phyloP scores from a whole-genome alignment of 2,329 filamentous ascomycete species.

The Balansia obtecta region DNA sequence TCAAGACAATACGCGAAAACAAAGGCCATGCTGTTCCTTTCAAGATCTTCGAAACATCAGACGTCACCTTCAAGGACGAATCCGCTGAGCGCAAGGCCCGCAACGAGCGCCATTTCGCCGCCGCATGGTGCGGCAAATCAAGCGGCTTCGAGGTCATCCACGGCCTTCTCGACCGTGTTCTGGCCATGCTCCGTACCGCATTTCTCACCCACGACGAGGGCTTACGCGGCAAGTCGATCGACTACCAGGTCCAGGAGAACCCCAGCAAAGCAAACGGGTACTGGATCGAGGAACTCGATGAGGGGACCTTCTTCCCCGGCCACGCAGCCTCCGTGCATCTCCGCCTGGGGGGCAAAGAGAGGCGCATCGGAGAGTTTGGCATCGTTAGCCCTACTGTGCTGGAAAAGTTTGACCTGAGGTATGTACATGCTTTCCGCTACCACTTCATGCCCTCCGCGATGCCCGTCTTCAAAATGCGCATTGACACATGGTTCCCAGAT shows the following conservation, averaged over 20 bases:
- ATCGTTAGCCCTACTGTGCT: slow-evolving; percentile 88
- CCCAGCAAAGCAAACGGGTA: slow-evolving; percentile 58
- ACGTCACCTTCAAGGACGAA: slow-evolving; percentile 84
- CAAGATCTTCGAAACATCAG: slow-evolving; percentile 83
- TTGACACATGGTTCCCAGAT: slow-evolving; percentile 31
- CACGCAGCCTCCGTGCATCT: slow-evolving; percentile 79
- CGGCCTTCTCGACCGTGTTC: slow-evolving; percentile 79
- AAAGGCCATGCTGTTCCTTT: slow-evolving; percentile 80
- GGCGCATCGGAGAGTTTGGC: slow-evolving; percentile 78
- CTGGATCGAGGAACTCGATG: slow-evolving; percentile 88
- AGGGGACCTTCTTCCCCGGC: slow-evolving; percentile 83
- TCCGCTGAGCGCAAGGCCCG: slow-evolving; percentile 70
- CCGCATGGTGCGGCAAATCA: slow-evolving; percentile 86
- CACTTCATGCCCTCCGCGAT: neutral
- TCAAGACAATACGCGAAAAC: slow-evolving; percentile 92
- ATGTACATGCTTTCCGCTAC: slow-evolving; percentile 16
- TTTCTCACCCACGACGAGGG: slow-evolving; percentile 71
- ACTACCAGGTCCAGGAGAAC: slow-evolving; percentile 41
- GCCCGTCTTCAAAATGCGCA: neutral
- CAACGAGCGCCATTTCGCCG: slow-evolving; percentile 94
- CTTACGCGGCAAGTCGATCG: slow-evolving; percentile 34
- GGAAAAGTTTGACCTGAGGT: slow-evolving; percentile 85
- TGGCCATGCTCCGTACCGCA: slow-evolving; percentile 78
- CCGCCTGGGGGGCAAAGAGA: slow-evolving; percentile 58
- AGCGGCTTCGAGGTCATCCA: slow-evolving; percentile 94